These are phyloP conservation scores for Pleodorina starrii DNA, from an alignment of 139 green algal species.

Conservation along the genomic window DNA sequence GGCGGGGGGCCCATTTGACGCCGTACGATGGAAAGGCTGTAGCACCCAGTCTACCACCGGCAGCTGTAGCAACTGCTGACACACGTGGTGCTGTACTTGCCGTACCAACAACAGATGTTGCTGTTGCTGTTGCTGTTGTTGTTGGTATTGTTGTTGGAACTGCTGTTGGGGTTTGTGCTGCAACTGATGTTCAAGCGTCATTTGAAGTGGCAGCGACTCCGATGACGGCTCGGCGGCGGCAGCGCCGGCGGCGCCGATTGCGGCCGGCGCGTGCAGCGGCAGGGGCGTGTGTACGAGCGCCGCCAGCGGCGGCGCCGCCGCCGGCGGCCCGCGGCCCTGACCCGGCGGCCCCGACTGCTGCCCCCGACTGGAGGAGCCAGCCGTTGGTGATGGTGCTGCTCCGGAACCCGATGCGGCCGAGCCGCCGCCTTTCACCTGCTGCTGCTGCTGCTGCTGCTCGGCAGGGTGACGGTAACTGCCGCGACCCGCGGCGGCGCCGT, in stretches of 20 bases:
- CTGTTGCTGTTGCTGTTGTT: slow-evolving; percentile 24
- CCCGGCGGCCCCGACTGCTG: neutral
- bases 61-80: slow-evolving; percentile 11
- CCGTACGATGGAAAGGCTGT: neutral
- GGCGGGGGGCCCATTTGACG: neutral
- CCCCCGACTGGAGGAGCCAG: no score
- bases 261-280: neutral
- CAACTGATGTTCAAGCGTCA: no score
- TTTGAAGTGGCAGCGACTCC: no score
- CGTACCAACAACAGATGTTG: neutral
- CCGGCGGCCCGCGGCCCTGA: neutral
- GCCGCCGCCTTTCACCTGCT: neutral
- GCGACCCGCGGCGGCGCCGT: no score
- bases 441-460: slow-evolving; percentile 43
- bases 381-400: no score
- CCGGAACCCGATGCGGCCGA: neutral
- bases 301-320: slow-evolving; percentile 7
- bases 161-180: no score
- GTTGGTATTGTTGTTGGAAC: no score
- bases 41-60: slow-evolving; percentile 33
- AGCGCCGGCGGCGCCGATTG: neutral
- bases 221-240: neutral
- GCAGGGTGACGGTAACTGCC: no score
- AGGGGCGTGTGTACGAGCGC: slow-evolving; percentile 10
- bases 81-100: neutral